phyloP scores from a whole-genome alignment of 139 green algal species.

The Deuterostichococcus epilithicus region DNA sequence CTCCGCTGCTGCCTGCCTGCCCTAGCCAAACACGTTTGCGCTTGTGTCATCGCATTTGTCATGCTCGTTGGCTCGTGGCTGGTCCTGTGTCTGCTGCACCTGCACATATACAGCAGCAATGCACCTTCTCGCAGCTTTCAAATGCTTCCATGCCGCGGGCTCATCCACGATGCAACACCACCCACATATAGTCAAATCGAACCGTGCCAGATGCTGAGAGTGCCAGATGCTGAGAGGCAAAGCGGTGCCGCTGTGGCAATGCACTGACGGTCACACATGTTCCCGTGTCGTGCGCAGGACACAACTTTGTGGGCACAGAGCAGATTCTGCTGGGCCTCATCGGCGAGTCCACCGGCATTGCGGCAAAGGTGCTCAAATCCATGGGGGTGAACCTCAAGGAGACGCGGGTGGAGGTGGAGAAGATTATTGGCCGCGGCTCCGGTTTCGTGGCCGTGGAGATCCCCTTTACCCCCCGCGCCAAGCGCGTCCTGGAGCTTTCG shows the following conservation, averaged over 20 bases:
- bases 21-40: too few relatives aligned
- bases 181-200: too few relatives aligned
- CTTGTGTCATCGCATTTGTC: too few relatives aligned
- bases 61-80: too few relatives aligned
- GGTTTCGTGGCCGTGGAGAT: constrained; percentile 99
- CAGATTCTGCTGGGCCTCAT: constrained; percentile 99
- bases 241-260: too few relatives aligned
- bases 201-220: too few relatives aligned
- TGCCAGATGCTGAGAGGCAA: too few relatives aligned
- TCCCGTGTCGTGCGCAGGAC: constrained; percentile 43
- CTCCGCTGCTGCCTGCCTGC: background rate
- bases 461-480: constrained; percentile 97
- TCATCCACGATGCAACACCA: background rate
- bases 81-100: background rate
- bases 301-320: constrained; percentile 99
- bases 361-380: constrained; percentile 98
- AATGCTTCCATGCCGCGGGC: background rate
- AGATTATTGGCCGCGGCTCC: constrained; percentile 95
- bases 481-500: constrained; percentile 97
- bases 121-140: too few relatives aligned
- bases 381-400: constrained; percentile 99
- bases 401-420: constrained; percentile 95
- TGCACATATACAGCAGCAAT: background rate
- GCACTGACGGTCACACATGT: background rate
- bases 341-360: constrained; percentile 97